Evolutionary conservation across 805 yeast species (phyloP), one percentile per base, ranked within the genome.

Genomic region (Kazachstania africana): DNA sequence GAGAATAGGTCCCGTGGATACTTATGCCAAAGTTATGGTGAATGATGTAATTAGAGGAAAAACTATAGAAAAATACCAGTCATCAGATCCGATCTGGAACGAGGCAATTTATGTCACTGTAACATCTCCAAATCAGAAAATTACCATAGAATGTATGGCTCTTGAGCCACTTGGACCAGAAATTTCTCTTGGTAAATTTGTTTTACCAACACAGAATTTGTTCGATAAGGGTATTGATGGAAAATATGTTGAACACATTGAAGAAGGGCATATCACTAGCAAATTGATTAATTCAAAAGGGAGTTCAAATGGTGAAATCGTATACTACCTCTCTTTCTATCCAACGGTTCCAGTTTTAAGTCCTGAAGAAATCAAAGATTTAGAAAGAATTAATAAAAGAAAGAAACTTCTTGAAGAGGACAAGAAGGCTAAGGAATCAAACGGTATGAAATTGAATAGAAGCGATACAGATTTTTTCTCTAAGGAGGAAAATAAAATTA

Each of bases 111-210:
- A 81, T 55, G 68, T 80, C 18, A 74, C 94, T 6, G 70, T 87
- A 14, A 68, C 87, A 4, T 76, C 84, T 28, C 72, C 81, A 15
- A 75, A 77, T 47, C 95, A 84, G 54, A 73, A 68, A 43, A 57
- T 87, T 42, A 73, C 82, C 1, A 53, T 87, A 36, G 95, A 88
- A 53, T 91, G 75, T 4, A 78, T 85, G 93, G 95, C 84, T 55
- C 76, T 75, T 25, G 82, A 82, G 57, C 66, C 64, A 36, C 66
- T 60, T 36, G 71, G 78, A 8, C 69, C 72, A 26, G 96, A 87
- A 55, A 70, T 93, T 42, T 71, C 91, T 3, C 63, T 88, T 31
- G 97, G 97, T 24, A 68, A 78, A 2, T 77, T 81, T 59, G 75
- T 74, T 43, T 60, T 87, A 16, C 69, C 72, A 43, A 62, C 79